Evolutionary conservation across 176 grass and related monocot species (phyloP).

Genomic region (Chrysopogon serrulatus): DNA sequence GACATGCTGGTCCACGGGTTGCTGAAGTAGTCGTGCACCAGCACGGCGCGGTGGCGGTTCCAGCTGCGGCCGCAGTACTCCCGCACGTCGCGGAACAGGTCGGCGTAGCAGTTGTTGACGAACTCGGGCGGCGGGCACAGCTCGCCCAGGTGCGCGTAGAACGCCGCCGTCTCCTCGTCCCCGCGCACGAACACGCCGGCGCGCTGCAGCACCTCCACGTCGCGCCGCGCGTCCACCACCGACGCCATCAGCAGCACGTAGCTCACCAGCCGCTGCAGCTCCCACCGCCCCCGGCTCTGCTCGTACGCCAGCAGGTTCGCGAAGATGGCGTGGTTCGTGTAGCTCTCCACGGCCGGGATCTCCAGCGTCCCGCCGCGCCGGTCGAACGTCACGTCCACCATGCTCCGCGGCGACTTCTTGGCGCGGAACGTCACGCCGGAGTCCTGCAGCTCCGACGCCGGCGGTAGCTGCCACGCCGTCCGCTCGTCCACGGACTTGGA

Average conservation of each 20-base stretch:
- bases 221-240: conserved; percentile 27
- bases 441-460: conserved; percentile 36
- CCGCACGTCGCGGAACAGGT: conserved; percentile 9
- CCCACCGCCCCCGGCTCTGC: conserved; percentile 45
- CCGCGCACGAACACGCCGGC: conserved; percentile 24
- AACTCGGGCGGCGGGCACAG: conserved; percentile 17
- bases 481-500: conserved; percentile 30
- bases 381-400: conserved; percentile 40
- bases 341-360: conserved; percentile 38
- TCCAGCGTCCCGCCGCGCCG: not conserved
- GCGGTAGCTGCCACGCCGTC: conserved; percentile 9
- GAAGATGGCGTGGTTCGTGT: conserved; percentile 30
- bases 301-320: conserved; percentile 37
- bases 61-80: conserved; percentile 33
- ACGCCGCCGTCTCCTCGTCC: conserved; percentile 22
- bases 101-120: conserved; percentile 35
- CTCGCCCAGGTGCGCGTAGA: conserved; percentile 35
- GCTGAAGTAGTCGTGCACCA: conserved; percentile 51
- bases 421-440: conserved; percentile 27
- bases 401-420: conserved; percentile 33
- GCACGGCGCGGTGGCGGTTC: conserved; percentile 41
- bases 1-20: conserved; percentile 59
- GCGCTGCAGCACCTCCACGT: conserved; percentile 25
- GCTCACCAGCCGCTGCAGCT: conserved; percentile 40
- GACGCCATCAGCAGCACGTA: conserved; percentile 47